Conservation (phyloP, 2,329 filamentous ascomycete genomes). For the Pezicula radicicola region DNA sequence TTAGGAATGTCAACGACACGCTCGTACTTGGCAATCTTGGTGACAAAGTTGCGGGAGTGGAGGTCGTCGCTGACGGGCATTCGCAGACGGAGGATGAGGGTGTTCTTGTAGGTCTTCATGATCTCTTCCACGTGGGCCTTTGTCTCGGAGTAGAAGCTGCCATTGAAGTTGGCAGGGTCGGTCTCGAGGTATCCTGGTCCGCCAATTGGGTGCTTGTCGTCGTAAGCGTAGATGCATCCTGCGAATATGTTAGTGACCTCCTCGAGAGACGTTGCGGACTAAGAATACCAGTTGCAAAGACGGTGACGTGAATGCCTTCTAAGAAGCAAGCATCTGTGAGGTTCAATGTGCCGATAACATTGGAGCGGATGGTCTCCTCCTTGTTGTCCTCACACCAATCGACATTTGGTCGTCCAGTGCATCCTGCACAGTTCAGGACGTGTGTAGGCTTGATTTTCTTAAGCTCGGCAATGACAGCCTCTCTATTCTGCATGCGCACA, state of each 20-base stretch:
- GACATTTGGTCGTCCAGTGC: slow-evolving; percentile 65
- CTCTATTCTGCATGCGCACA: slow-evolving; percentile 62
- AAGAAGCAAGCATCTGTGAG: slow-evolving; percentile 59
- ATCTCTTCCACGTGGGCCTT: slow-evolving; percentile 65
- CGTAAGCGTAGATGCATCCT: slow-evolving; percentile 63
- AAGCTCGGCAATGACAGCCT: slow-evolving; percentile 53
- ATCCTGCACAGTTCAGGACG: slow-evolving; percentile 64
- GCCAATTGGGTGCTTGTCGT: slow-evolving; percentile 56
- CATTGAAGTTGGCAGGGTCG: slow-evolving; percentile 61
- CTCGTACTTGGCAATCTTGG: slow-evolving; percentile 65
- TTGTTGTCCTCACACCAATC: slow-evolving; percentile 72
- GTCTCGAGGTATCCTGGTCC: slow-evolving; percentile 59
- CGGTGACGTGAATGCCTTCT: slow-evolving; percentile 58
- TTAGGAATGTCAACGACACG: slow-evolving; percentile 66
- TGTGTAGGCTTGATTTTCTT: slow-evolving; percentile 60
- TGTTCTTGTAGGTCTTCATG: slow-evolving; percentile 59
- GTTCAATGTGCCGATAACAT: slow-evolving; percentile 63
- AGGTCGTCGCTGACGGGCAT: slow-evolving; percentile 70
- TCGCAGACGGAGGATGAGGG: slow-evolving; percentile 61
- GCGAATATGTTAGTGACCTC: background rate
- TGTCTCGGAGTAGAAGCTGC: slow-evolving; percentile 66
- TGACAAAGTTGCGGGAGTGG: slow-evolving; percentile 64
- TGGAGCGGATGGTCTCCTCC: slow-evolving; percentile 64
- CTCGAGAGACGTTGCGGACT: no score
- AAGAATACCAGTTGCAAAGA: slow-evolving; percentile 53